Evolutionary conservation across 768 basidiomycete genomes (phyloP), one percentile per base, ranked within the genome.

Genomic region (Naganishia onofrii): DNA sequence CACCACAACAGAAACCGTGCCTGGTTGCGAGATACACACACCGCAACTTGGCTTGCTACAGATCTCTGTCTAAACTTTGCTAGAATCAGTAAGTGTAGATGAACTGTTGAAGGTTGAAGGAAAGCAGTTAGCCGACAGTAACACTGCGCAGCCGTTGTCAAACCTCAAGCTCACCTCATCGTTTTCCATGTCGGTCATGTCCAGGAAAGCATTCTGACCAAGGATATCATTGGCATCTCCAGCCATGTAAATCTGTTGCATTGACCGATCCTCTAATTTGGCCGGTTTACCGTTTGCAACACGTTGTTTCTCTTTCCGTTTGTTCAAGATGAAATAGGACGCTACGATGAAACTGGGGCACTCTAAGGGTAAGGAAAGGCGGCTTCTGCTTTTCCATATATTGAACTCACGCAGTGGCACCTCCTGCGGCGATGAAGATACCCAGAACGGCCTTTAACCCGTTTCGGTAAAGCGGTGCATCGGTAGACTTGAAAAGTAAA

Each of bases 281-380:
- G 74, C 78, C 1, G 78, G 79, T 69, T 78, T 79, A 55, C 80
- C 80, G 67, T 77, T 67, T 7, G 66, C 68, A 29, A 78, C 76
- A 52, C 80, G 74, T 68, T 76, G 65, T 58, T 72, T 74, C 69
- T 76, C 75, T 66, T 79, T 75, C 21, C 64, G 71, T 66, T 76
- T 77, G 77, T 79, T 81, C 69, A 76, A 63, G 34, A 48, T 56
- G 53, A 66, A 42, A n/a, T 23, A 44, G 58, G 7, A 60, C 1
- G 31, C 58, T 2, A 42, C 58, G n/a, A 44, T 60, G 15, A 60
- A 13, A 32, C 58, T 60, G n/a, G 15, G 58, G 34, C 9, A n/a
- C n/a, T n/a, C 29, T 6, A 12, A 19, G 10, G 32, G 10, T 7
- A 9, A 38, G 38, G 42, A 9, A 42, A 17, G 34, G 38, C 34